Evolutionary conservation across 2,329 filamentous ascomycete species (phyloP).

Genomic region (Plenodomus lindquistii): DNA sequence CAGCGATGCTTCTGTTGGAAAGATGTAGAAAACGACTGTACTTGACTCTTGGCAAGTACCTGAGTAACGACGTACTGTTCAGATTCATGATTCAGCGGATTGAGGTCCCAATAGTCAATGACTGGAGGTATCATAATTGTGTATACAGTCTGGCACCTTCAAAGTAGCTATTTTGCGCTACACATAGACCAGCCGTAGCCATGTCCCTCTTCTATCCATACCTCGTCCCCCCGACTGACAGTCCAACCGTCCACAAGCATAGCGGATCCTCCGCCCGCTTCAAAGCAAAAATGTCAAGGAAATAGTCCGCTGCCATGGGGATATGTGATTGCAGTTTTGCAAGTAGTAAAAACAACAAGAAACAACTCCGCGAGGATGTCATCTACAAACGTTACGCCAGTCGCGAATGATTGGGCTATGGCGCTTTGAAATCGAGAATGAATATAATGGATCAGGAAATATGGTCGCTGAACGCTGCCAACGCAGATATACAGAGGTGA

Average conservation of each 20-base stretch:
- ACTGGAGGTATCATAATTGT: slow-evolving; percentile 15
- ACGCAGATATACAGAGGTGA: slow-evolving; percentile 16
- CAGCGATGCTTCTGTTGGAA: no score
- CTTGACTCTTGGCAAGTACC: no score
- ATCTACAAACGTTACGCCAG: neutral
- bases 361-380: neutral
- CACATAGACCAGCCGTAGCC: slow-evolving; percentile 24
- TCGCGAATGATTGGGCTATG: neutral
- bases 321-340: slow-evolving; percentile 1
- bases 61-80: no score
- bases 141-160: slow-evolving; percentile 18
- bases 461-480: slow-evolving; percentile 42
- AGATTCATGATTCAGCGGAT: no score
- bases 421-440: neutral
- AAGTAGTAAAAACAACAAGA: neutral
- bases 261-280: neutral
- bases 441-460: slow-evolving; percentile 7
- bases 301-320: neutral
- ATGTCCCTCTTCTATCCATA: slow-evolving; percentile 10
- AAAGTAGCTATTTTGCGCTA: slow-evolving; percentile 6
- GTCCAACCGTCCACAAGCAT: neutral
- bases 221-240: slow-evolving; percentile 9
- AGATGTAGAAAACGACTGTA: no score
- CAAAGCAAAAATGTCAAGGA: neutral
- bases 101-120: slow-evolving; percentile 1